Percentiles rank a stretch among this genome's conserved stretches.
These are phyloP conservation scores for Candida sithepensis DNA, from an alignment of 805 yeast species.

Conservation along the genomic window DNA sequence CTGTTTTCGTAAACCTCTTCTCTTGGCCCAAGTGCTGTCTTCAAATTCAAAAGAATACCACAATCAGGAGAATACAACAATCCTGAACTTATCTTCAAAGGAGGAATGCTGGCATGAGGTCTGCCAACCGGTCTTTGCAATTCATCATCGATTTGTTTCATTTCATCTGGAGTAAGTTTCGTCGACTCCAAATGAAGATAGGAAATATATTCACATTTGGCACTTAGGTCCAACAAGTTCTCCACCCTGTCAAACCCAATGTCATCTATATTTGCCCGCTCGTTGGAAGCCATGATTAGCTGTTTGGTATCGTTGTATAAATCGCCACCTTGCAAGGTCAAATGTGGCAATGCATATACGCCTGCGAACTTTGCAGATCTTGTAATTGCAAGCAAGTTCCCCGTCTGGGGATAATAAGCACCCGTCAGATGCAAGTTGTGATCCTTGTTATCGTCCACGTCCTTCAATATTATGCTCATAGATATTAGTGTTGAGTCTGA, in stretches of 20 bases:
- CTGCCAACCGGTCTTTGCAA: conserved; percentile 70
- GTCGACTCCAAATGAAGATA: conserved; percentile 71
- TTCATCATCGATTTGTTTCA: conserved; percentile 68
- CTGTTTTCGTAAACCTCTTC: conserved; percentile 41
- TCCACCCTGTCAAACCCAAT: conserved; percentile 36
- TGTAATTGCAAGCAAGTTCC: conserved; percentile 56
- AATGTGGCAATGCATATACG: conserved; percentile 57
- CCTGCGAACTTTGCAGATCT: conserved; percentile 65
- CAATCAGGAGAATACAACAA: conserved; percentile 87
- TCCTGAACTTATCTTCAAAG: conserved; percentile 49
- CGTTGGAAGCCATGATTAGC: conserved; percentile 40
- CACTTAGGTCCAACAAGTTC: conserved; percentile 27
- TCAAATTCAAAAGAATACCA: conserved; percentile 50
- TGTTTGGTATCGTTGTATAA: conserved; percentile 44
- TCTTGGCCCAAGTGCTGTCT: conserved; percentile 49
- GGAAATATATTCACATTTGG: conserved; percentile 66
- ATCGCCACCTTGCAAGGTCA: conserved; percentile 36
- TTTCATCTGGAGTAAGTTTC: conserved; percentile 45
- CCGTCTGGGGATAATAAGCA: conserved; percentile 62
- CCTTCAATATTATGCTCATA: conserved; percentile 33
- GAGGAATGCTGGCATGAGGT: conserved; percentile 63
- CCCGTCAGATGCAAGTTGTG: conserved; percentile 54
- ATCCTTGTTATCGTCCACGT: conserved; percentile 44
- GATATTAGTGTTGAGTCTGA: conserved; percentile 32
- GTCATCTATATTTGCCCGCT: conserved; percentile 39